Conservation (phyloP, 352 stramenopile species). For the Pythium dissimile region DNA sequence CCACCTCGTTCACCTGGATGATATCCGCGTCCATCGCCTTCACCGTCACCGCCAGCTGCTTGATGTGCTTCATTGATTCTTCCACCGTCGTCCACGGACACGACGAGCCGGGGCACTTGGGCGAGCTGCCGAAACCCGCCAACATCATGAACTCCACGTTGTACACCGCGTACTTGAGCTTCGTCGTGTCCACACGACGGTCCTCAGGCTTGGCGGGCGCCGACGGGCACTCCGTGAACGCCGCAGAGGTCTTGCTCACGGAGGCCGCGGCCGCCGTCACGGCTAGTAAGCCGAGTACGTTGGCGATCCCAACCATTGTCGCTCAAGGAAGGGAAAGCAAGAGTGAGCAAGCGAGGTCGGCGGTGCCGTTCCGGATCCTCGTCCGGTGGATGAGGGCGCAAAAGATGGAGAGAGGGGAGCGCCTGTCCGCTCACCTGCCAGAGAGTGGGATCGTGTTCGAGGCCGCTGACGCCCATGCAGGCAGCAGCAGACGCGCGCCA, state of each 20-base stretch:
- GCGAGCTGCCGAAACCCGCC: constrained; percentile 11
- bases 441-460: no score
- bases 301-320: constrained; percentile 12
- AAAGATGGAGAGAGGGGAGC: no score
- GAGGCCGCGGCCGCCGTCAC: neutral
- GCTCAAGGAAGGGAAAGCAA: neutral
- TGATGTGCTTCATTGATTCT: constrained; percentile 22
- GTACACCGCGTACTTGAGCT: constrained; percentile 34
- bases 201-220: constrained; percentile 26
- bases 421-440: no score
- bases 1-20: constrained; percentile 30
- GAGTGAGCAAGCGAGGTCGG: neutral
- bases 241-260: neutral
- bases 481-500: neutral
- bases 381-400: no score
- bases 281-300: neutral
- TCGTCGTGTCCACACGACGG: constrained; percentile 25
- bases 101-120: constrained; percentile 18
- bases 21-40: constrained; percentile 28
- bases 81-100: constrained; percentile 24
- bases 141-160: constrained; percentile 31
- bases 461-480: no score
- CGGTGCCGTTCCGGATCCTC: neutral
- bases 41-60: constrained; percentile 22
- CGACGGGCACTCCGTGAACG: constrained; percentile 21